Evolutionary conservation across 1,284 basidiomycete genomes (phyloP), one percentile per base, ranked within the genome.

Genomic region (Xanthoconium separans): DNA sequence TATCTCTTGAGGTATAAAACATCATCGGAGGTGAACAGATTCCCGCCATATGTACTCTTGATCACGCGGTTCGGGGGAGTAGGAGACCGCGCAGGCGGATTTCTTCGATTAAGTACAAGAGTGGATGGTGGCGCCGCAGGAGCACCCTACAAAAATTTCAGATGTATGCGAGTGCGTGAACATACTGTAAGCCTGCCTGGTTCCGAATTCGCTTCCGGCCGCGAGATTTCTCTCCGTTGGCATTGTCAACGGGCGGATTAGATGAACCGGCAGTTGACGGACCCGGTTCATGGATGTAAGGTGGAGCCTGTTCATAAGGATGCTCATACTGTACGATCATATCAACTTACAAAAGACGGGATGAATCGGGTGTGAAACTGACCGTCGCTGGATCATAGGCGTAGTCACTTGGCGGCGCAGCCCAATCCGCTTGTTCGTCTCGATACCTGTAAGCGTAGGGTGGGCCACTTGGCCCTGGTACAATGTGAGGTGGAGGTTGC

Each of bases 31-130:
- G 89, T 92, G 64, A 91, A 92, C 39, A 91, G 65, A 64, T 92
- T 91, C 3, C 89, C 90, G 43, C 89, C 89, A 62, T 90, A 91
- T 0, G 89, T 90, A 62, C 89, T 91, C 70, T 89, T 91, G 65
- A 91, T 83, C n/a, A 91, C 83, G 8, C 87, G 81, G 4, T 78
- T 82, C 12, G 89, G 89, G 18, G 89, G 89, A 0, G 87, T 89
- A 9, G 89, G 89, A 13, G 89, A 91, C 4, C 89, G 80, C n/a
- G 83, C 84, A 31, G 81, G 78, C 1, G 85, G 82, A 49, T 85
- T 82, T 34, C 79, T 77, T 46, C 77, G 71, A 62, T 83, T 87
- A 0, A 79, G 73, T 6, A 89, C 86, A 34, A 90, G 71, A 13
- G 80, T 76, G 11, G 85, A 75, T 13, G 86, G 81, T 12, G 85